Conservation (phyloP, 345 rosid genomes). For the Lepidium aucheri region DNA sequence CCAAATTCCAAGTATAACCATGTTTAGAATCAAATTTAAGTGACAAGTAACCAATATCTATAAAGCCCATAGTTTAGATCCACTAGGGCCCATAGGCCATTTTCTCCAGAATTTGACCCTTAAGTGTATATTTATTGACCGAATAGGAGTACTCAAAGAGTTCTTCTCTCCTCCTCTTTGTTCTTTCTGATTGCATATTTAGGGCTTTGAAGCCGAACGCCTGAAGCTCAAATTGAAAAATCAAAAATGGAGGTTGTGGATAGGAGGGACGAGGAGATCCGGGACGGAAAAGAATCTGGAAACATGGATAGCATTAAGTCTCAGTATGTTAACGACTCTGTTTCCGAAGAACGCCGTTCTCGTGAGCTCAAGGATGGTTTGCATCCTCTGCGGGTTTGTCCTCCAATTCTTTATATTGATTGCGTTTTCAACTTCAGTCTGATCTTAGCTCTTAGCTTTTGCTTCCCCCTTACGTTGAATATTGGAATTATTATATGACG, state of each 20-base stretch:
- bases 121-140: background rate
- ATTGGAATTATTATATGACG: background rate
- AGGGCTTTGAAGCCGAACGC: conserved; percentile 27
- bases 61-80: conserved; percentile 1
- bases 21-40: no score
- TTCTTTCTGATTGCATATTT: background rate
- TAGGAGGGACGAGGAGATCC: conserved; percentile 54
- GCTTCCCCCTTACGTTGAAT: background rate
- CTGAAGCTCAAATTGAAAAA: background rate
- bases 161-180: background rate
- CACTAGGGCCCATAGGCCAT: background rate
- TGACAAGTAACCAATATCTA: background rate
- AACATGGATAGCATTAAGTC: conserved; percentile 16
- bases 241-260: conserved; percentile 59
- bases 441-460: background rate
- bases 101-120: background rate
- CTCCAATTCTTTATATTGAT: background rate
- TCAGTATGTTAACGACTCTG: conserved; percentile 16
- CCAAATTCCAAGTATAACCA: no score
- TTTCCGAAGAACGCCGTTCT: conserved; percentile 55
- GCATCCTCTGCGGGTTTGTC: conserved; percentile 82
- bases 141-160: background rate
- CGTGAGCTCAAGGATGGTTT: conserved; percentile 75
- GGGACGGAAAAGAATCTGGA: conserved; percentile 28
- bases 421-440: background rate